Conservation (phyloP, 2,329 filamentous ascomycete genomes). For the Triangularia setosa region DNA sequence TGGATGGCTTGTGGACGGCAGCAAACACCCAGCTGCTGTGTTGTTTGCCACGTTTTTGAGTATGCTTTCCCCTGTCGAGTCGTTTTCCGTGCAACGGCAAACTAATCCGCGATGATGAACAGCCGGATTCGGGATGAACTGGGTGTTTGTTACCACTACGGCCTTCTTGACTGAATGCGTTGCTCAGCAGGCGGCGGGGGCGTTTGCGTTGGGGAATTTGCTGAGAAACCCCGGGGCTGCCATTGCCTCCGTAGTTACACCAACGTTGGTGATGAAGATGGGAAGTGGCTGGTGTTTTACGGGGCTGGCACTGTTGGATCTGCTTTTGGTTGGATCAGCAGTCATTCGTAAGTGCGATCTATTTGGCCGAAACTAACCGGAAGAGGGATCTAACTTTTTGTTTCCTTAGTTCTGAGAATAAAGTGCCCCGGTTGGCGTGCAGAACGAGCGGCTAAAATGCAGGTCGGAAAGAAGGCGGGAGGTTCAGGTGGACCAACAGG, state of each 20-base stretch:
- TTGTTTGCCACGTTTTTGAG: conserved; percentile 15
- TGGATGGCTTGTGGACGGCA: conserved; percentile 12
- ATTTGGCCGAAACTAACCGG: neutral
- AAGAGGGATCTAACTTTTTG: neutral
- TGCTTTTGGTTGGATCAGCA: conserved; percentile 12
- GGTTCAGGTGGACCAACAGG: neutral
- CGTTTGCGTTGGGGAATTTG: conserved; percentile 18
- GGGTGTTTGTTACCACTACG: conserved; percentile 19
- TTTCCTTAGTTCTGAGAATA: conserved; percentile 3
- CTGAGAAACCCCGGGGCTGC: conserved; percentile 15
- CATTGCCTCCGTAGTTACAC: conserved; percentile 11
- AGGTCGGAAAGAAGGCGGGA: neutral
- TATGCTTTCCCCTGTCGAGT: neutral
- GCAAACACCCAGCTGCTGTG: conserved; percentile 9
- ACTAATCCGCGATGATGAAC: neutral
- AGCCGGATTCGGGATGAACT: conserved; percentile 20
- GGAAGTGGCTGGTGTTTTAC: conserved; percentile 18
- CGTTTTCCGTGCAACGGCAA: neutral
- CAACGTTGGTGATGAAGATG: conserved; percentile 12
- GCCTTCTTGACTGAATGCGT: conserved; percentile 18
- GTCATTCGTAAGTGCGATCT: conserved; percentile 14
- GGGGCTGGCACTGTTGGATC: conserved; percentile 7
- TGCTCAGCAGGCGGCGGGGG: conserved; percentile 15
- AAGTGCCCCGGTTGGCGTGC: conserved; percentile 8
- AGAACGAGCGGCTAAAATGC: conserved; percentile 3